Evolutionary conservation across 2,329 filamentous ascomycete species (phyloP), one percentile per base, ranked within the genome.

Genomic region (Colletotrichum acutatum): DNA sequence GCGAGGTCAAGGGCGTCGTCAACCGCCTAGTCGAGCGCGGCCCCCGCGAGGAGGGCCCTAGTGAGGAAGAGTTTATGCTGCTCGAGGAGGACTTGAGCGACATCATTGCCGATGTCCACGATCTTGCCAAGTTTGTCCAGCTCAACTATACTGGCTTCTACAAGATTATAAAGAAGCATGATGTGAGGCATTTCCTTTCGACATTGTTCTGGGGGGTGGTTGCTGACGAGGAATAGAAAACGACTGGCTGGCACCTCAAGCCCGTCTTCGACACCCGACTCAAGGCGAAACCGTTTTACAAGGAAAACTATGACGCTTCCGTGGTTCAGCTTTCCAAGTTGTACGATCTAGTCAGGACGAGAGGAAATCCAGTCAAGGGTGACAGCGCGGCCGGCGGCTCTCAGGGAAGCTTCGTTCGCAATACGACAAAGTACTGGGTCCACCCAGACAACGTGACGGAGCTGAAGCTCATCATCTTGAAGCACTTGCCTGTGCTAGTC

Each of bases 101-200:
- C 82, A 95, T 99, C 80, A 99, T 99, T 81, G 97, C 97, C 77
- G 96, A 99, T 80, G 97, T 99, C 26, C 96, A 99, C 83, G 97
- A 99, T 79, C 89, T 99, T 73, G 95, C 97, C 82, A 98, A 98
- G 85, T 99, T 98, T 82, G 97, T 97, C 7, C 96, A 98, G 85
- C 86, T 99, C 80, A 99, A 99, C 85, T 99, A 99, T 81, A 98
- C 96, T 0, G 97, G 97, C 5, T 99, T 99, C 82, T 97, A 98
- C 87, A 99, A 99, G 88, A 99, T 99, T 76, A 98, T 99, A 84
- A 99, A 99, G 89, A 99, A 99, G 88, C 97, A 99, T 83, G 97
- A 98, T 85, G 94, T 96, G 83, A 78, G 93, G 75, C 49, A 12
- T 5, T 14, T 19, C 30, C 86, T 62, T 26, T 46, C 57, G 66